phyloP scores from a whole-genome alignment of 352 stramenopile genomes.

The Globisporangium paddicum region DNA sequence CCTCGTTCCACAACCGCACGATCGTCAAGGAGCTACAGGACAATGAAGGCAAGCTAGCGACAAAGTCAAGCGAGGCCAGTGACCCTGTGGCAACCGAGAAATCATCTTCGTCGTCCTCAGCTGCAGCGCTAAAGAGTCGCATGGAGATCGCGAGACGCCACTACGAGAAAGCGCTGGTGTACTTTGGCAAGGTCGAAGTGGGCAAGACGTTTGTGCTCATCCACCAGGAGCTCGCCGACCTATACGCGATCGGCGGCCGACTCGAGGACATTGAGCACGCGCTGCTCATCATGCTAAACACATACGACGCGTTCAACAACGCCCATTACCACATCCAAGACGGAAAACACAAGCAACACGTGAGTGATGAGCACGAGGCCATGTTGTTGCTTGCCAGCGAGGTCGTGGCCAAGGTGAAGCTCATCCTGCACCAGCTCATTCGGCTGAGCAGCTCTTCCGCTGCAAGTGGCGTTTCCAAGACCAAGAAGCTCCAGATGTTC shows the following conservation, averaged over 20 bases:
- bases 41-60: not conserved
- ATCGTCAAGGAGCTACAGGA: constrained; percentile 39
- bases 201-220: constrained; percentile 82
- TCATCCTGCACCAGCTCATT: constrained; percentile 60
- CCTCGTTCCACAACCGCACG: constrained; percentile 64
- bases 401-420: constrained; percentile 55
- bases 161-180: constrained; percentile 80
- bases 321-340: constrained; percentile 10
- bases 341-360: constrained; percentile 2
- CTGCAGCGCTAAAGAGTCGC: constrained; percentile 41
- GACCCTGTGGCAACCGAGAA: constrained; percentile 6
- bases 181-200: constrained; percentile 66
- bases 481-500: constrained; percentile 60
- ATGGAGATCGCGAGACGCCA: constrained; percentile 82
- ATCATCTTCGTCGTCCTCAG: constrained; percentile 13
- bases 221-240: constrained; percentile 70
- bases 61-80: not conserved
- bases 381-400: constrained; percentile 35
- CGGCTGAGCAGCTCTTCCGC: constrained; percentile 22
- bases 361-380: constrained; percentile 13
- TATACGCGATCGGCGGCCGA: constrained; percentile 63
- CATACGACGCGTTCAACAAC: constrained; percentile 59
- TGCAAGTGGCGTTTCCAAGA: constrained; percentile 18
- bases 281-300: constrained; percentile 71
- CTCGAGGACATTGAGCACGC: constrained; percentile 76